Conservation (phyloP, 2,329 filamentous ascomycete genomes). For the Cladosporium halotolerans region DNA sequence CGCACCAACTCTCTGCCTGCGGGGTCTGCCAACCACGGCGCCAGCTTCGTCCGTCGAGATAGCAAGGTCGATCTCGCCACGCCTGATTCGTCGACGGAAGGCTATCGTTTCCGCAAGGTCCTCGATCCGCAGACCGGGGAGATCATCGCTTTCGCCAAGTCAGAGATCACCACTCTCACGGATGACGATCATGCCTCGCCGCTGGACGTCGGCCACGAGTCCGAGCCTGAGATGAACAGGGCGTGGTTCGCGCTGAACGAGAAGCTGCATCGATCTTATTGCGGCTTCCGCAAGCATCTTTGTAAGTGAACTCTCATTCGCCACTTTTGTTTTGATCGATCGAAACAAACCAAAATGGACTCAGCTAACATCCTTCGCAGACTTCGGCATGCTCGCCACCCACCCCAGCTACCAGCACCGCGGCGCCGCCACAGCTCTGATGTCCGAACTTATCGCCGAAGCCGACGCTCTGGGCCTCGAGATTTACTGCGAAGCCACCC, state of each 20-base stretch:
- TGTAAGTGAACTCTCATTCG: constrained; percentile 18
- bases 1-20: not conserved
- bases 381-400: constrained; percentile 33
- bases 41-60: not conserved
- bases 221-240: constrained; percentile 28
- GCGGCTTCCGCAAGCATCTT: constrained; percentile 23
- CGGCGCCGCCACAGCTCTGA: constrained; percentile 37
- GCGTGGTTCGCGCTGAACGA: constrained; percentile 31
- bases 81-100: not conserved
- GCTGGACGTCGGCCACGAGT: constrained; percentile 25
- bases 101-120: constrained; percentile 24
- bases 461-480: constrained; percentile 36
- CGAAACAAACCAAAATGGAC: not conserved
- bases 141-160: constrained; percentile 29
- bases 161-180: constrained; percentile 25
- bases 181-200: constrained; percentile 23
- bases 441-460: constrained; percentile 35
- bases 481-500: constrained; percentile 38
- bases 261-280: constrained; percentile 23
- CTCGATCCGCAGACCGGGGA: constrained; percentile 22
- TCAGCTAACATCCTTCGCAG: constrained; percentile 11
- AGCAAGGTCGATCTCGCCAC: constrained; percentile 12
- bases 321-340: not conserved
- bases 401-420: constrained; percentile 37
- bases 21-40: not conserved